Conservation (phyloP, 768 basidiomycete species). For the Agrocybe praecox region DNA sequence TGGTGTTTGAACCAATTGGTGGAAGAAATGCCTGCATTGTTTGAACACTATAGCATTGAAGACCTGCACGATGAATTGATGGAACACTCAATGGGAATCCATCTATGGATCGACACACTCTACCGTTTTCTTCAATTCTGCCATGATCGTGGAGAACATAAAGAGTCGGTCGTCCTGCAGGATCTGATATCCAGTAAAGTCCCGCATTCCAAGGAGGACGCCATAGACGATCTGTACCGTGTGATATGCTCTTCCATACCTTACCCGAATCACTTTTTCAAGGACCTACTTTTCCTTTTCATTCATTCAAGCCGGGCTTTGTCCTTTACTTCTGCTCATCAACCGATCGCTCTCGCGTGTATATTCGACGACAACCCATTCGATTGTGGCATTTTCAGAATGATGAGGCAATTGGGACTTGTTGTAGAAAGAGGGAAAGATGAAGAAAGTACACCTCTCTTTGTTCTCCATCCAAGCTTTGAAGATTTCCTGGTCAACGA, state of each 20-base stretch:
- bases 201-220: not conserved
- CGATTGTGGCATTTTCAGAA: not conserved
- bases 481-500: not conserved
- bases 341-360: not conserved
- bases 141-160: not conserved
- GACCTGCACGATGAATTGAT: not conserved
- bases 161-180: not conserved
- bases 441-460: not conserved
- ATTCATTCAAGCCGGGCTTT: not conserved
- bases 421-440: not conserved
- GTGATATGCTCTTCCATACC: not conserved
- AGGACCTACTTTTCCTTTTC: not conserved
- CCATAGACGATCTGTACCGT: constrained; percentile 1
- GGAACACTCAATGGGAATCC: not conserved
- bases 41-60: not conserved
- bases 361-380: not conserved
- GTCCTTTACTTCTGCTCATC: not conserved
- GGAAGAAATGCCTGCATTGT: not conserved
- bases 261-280: not conserved
- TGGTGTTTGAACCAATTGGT: not conserved
- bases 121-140: not conserved
- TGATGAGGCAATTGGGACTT: not conserved
- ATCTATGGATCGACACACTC: not conserved
- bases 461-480: not conserved
- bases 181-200: not conserved